Evolutionary conservation across 192 early-diverging fungal species (phyloP), one percentile per base, ranked within the genome.

Genomic region (Coemansia sp.): DNA sequence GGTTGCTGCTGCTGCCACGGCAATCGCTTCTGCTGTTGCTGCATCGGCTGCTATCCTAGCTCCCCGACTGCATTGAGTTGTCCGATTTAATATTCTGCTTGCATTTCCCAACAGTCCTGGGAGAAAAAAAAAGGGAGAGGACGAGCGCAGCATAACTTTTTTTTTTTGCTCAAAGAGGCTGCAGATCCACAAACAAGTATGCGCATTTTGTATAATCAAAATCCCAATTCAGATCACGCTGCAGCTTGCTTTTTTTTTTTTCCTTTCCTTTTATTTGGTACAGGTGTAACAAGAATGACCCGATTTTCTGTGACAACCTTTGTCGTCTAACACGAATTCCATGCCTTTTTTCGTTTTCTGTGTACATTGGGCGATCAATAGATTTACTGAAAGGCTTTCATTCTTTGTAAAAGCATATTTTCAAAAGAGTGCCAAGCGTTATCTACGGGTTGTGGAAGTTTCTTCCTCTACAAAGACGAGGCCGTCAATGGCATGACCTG

Each of bases 1-100:
- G 2, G 39, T 74, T 64, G 65, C 68, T 2, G 25, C 63, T 34
- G 66, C 63, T 25, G 46, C 21, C 23, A 8, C 46, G 2, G 40
- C 40, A 2, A 42, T 42, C 6, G 6, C 40, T 2, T 42, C 66
- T 21, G 51, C 45, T 3, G 26, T 56, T 30, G 53, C 53, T 56
- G 53, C 53, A 3, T 28, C 53, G 30, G 53, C 53, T 5, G 46
- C 46, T 25, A 49, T 49, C 7, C 7, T 25, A 2, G 23, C 46
- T 25, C 46, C 46, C 15, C 7, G 40, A 13, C 40, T 34, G 8
- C 8, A 34, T 34, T 34, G 34, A 34, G 3, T 3, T 34, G 3
- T 6, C 8, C 42, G 18, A 45, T 45, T 45, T 34, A 8, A 6
- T 34, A n/a, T n/a, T n/a, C n/a, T n/a, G n/a, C n/a, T n/a, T n/a